phyloP scores from a whole-genome alignment of 2,329 filamentous ascomycete species.

The Stemphylium beticola region DNA sequence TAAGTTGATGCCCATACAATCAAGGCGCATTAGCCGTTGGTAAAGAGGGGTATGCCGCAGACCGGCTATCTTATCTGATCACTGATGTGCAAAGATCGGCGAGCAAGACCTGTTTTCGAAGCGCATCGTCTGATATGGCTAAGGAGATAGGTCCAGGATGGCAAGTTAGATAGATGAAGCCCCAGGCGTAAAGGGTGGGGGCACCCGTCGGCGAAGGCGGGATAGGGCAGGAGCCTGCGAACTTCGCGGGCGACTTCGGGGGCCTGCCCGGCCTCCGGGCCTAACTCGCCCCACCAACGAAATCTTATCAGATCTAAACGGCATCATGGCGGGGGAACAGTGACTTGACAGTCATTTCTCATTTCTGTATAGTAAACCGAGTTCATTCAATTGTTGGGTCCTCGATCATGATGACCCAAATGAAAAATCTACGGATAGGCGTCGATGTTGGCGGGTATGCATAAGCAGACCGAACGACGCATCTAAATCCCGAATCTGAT shows the following conservation, averaged over 20 bases:
- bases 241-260: not conserved
- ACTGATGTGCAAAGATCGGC: not conserved
- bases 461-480: not conserved
- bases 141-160: no score
- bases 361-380: no score
- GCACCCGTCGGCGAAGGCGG: no score
- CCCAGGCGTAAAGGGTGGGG: no score
- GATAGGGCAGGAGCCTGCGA: no score
- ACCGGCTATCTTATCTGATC: constrained; percentile 10
- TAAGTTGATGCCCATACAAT: not conserved
- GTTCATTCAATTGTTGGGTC: not conserved
- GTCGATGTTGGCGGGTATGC: constrained; percentile 53
- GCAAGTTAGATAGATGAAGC: no score
- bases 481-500: constrained; percentile 4
- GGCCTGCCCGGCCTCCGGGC: not conserved
- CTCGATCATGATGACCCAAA: constrained; percentile 10
- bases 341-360: not conserved
- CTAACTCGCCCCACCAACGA: constrained; percentile 16
- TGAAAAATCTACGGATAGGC: constrained; percentile 48
- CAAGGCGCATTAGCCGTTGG: not conserved
- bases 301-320: constrained; percentile 21
- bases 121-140: no score
- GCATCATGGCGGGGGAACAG: not conserved
- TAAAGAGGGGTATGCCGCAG: constrained; percentile 6
- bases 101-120: no score